Base-by-base conservation (phyloP, 352 stramenopile species). In the Pythium volutum region DNA sequence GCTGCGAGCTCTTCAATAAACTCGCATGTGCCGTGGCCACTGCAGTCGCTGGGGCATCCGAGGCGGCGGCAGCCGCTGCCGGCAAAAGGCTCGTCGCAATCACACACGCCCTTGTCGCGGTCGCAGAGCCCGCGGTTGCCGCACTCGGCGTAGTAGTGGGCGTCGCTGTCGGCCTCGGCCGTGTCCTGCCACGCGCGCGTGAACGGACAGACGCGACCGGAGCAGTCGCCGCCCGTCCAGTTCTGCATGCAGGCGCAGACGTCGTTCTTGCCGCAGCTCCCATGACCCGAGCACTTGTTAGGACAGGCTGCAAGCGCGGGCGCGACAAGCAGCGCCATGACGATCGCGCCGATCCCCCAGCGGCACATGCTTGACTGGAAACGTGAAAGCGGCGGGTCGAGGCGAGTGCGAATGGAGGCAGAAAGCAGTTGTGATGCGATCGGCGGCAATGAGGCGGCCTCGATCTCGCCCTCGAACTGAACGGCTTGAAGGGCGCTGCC, bases 201-300 rank as follows among this genome's bases (percentile, higher is more conserved):
- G 52, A 67, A 76, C 27, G 74, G 70, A 26, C 76, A 85, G 27
- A 71, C 60, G 38, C 76, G 76, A 22, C 58, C 61, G 4, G 64
- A 71, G 57, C 76, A 86, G 63, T 86, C 76, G 18, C 71, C 72
- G 18, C 71, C 66, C 47, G 67, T 62, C 77, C 79, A 97, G 64
- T 94, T 95, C 39, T 79, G 76, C 71, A 94, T 88, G 74, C 89
- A 97, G 20, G 69, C 67, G 56, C 84, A 95, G 60, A 87, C 76
- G 55, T 93, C 78, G 74, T 81, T 89, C 56, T 72, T 62, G 58
- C 76, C 80, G 62, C 89, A 97, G 52, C 74, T 67, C 26, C 91
- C 89, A 59, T 96, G 89, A 26, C 85, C 87, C n/a, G 75, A 91
- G 73, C 89, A 97, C 70, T 89, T 89, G 79, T 97, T 97, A 20